Evolutionary conservation across 306 rosid genomes (phyloP).

Genomic region (Cucurbita maxima): DNA sequence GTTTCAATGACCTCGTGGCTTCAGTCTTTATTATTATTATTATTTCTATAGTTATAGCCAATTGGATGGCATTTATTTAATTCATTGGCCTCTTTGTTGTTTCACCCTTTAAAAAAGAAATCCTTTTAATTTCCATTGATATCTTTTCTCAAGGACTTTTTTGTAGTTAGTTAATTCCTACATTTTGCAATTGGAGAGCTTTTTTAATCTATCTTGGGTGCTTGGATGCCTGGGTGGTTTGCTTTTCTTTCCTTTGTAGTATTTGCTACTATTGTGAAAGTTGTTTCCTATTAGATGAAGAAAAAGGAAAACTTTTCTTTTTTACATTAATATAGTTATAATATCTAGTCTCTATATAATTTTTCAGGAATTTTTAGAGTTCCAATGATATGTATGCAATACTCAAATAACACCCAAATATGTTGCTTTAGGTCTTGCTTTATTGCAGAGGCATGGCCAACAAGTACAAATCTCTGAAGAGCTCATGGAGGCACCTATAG

Average conservation of each 20-base stretch:
- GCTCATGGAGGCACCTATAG: slow-evolving; percentile 36
- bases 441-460: slow-evolving; percentile 43
- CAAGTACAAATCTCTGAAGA: slow-evolving; percentile 28
- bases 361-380: background rate
- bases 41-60: background rate
- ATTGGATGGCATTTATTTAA: background rate
- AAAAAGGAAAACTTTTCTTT: background rate
- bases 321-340: background rate
- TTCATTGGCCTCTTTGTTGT: background rate
- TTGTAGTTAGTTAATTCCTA: background rate
- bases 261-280: background rate
- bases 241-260: background rate
- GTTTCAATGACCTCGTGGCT: background rate
- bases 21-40: background rate
- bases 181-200: background rate
- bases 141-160: background rate
- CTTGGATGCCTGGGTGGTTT: background rate
- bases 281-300: background rate
- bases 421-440: slow-evolving; percentile 58
- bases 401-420: background rate
- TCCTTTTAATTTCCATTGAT: background rate
- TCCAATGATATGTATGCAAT: background rate
- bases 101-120: background rate
- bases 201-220: background rate
- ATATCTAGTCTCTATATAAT: background rate